These are phyloP conservation scores for Holtermanniella nyarrowii DNA, from an alignment of 768 basidiomycete species.

Conservation along the genomic window DNA sequence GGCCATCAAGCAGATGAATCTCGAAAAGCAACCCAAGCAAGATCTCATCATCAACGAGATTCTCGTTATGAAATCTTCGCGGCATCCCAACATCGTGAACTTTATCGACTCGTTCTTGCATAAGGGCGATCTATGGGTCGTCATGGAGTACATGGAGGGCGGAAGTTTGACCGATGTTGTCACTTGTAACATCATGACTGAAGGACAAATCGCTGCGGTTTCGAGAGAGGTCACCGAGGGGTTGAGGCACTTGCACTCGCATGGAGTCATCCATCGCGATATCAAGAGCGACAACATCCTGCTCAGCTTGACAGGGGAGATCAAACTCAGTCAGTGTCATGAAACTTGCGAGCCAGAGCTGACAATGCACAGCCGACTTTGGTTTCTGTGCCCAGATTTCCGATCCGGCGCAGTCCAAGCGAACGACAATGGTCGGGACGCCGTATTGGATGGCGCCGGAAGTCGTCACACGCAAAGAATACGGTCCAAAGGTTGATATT, in stretches of 20 bases:
- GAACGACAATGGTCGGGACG: slow-evolving; percentile 96
- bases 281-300: slow-evolving; percentile 99
- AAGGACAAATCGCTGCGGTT: slow-evolving; percentile 96
- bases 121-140: slow-evolving; percentile 97
- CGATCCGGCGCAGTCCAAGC: slow-evolving; percentile 49
- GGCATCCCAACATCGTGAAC: slow-evolving; percentile 98
- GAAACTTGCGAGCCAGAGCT: neutral
- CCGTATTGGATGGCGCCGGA: slow-evolving; percentile 99
- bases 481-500: slow-evolving; percentile 91
- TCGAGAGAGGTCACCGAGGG: slow-evolving; percentile 87
- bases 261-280: slow-evolving; percentile 96
- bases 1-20: slow-evolving; percentile 99
- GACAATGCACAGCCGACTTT: slow-evolving; percentile 38
- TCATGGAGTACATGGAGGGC: slow-evolving; percentile 99
- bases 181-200: slow-evolving; percentile 90
- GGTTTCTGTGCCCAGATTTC: slow-evolving; percentile 43
- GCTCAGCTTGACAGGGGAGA: slow-evolving; percentile 83
- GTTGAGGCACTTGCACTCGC: slow-evolving; percentile 83
- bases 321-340: slow-evolving; percentile 78
- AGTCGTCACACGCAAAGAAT: slow-evolving; percentile 93
- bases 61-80: slow-evolving; percentile 91
- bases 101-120: slow-evolving; percentile 97
- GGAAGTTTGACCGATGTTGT: slow-evolving; percentile 92
- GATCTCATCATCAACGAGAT: slow-evolving; percentile 99
- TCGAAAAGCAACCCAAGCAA: slow-evolving; percentile 99